Percentiles rank a stretch among this genome's conserved stretches.
Conservation (phyloP, 192 early-diverging fungal species). For the Jimgerdemannia flammicorona region DNA sequence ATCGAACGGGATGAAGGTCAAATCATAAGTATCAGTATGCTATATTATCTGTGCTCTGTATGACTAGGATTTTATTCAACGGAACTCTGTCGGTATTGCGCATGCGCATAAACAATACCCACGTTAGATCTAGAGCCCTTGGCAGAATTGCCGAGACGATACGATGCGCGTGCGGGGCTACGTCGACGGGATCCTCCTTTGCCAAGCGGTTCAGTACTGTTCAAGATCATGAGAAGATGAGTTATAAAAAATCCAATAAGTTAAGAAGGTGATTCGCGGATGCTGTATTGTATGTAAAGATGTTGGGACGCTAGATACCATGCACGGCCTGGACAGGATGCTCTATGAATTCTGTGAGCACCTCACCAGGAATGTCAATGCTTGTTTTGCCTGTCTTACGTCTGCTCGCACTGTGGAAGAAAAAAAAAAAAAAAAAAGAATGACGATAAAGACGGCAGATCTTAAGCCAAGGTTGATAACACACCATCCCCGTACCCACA, state of each 20-base stretch:
- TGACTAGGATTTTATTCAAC: too few species aligned
- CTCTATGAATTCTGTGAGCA: background rate
- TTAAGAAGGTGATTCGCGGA: background rate
- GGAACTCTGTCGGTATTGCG: background rate
- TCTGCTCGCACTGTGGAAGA: background rate
- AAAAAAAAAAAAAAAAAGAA: background rate
- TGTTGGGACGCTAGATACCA: background rate
- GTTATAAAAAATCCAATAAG: background rate
- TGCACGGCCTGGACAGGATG: background rate
- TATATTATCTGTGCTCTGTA: too few species aligned
- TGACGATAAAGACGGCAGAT: background rate
- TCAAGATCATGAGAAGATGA: background rate
- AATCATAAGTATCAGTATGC: too few species aligned
- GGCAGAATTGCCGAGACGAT: background rate
- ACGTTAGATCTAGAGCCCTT: background rate
- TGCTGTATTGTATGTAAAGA: background rate
- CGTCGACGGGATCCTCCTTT: background rate
- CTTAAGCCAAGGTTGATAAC: background rate
- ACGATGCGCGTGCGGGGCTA: background rate
- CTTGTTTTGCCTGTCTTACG: background rate
- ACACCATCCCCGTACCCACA: background rate
- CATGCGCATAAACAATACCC: background rate
- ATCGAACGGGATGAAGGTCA: too few species aligned
- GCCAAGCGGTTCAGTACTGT: background rate
- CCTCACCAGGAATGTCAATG: background rate